phyloP scores from a whole-genome alignment of 768 basidiomycete genomes.

The Suillus luteus region DNA sequence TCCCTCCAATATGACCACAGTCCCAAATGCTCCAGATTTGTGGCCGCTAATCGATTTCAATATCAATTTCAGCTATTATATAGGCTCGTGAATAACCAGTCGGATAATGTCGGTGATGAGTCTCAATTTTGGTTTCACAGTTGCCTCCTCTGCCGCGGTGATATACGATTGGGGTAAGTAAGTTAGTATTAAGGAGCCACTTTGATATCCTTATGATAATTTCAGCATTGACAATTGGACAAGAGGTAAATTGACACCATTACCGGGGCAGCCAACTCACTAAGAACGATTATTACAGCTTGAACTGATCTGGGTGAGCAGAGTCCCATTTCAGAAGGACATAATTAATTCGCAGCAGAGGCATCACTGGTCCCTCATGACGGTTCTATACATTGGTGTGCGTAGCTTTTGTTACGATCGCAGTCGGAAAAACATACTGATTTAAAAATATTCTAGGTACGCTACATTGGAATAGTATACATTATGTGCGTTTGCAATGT shows the following conservation, averaged over 20 bases:
- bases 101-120: not conserved
- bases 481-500: not conserved
- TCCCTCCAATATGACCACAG: not conserved
- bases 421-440: not conserved
- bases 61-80: not conserved
- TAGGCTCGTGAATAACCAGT: not conserved
- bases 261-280: not conserved
- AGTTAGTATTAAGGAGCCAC: not conserved
- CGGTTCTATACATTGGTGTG: not conserved
- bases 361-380: not conserved
- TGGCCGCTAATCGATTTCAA: not conserved
- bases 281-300: not conserved
- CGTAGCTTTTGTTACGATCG: not conserved
- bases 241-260: not conserved
- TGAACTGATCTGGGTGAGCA: slow-evolving; percentile 2
- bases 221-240: not conserved
- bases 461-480: not conserved
- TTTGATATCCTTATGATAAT: not conserved
- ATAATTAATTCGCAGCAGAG: not conserved
- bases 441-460: not conserved
- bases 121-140: not conserved
- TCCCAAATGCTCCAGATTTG: not conserved
- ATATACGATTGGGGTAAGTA: not conserved
- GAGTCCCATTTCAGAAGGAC: not conserved
- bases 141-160: not conserved